Evolutionary conservation across 2,329 filamentous ascomycete species (phyloP), one percentile per base, ranked within the genome.

Genomic region (Colletotrichum horii): DNA sequence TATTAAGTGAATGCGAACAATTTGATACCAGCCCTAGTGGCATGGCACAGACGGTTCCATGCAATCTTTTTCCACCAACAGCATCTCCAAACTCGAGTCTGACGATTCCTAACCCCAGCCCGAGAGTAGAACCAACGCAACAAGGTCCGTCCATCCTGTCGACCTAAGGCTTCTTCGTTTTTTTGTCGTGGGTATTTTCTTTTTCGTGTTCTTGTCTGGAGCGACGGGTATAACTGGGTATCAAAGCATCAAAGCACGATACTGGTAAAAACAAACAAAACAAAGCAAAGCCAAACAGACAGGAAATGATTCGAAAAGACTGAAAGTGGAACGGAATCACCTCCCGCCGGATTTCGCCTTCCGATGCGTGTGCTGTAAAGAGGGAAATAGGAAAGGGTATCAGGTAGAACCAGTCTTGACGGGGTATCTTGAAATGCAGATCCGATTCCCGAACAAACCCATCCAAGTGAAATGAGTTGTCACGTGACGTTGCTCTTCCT

Each of bases 401-500:
- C 80, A 81, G 76, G 73, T 79, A 78, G 80, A 86, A 85, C 84
- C 86, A 88, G 85, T 87, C 85, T 88, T 83, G 85, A 87, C 85
- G 87, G 88, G 88, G 88, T 89, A 89, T 89, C 88, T 88, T 86
- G 86, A 89, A 89, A 90, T 89, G 88, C 88, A 89, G 85, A 88
- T 86, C 87, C 86, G 87, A 84, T 86, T 84, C 87, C 86, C 81
- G 85, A 85, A 85, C 85, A 84, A 83, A 83, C 76, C 60, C 70
- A 71, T 70, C 64, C 62, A 64, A 72, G 74, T 74, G 65, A 68
- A 76, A 71, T 64, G 67, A 76, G 66, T 76, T 74, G 16, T 71
- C 75, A 74, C 64, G 55, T 75, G 71, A 70, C 28, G 52, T 70
- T 76, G 65, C 74, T 76, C 71, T 76, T 70, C 71, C 71, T 75